These are phyloP conservation scores for Leccinum solheimii DNA, from an alignment of 1,284 basidiomycete genomes.

Conservation along the genomic window DNA sequence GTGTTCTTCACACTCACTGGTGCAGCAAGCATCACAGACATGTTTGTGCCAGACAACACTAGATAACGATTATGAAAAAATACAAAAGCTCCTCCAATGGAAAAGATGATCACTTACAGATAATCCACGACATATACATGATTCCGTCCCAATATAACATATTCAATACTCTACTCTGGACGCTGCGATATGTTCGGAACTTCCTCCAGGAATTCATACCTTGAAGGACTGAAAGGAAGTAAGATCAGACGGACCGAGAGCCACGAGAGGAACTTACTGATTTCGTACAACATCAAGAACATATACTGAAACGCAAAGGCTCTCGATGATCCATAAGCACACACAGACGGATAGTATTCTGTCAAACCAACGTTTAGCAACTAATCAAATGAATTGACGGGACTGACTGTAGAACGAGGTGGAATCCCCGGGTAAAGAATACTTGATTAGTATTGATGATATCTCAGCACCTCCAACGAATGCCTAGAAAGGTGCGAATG, in stretches of 20 bases:
- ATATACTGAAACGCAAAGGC: conserved; percentile 15
- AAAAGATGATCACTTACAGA: background rate
- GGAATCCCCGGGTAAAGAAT: background rate
- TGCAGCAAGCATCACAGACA: background rate
- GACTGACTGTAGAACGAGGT: conserved; percentile 18
- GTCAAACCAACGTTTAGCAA: background rate
- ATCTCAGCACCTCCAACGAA: conserved; percentile 13
- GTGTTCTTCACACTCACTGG: background rate
- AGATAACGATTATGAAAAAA: too few species aligned
- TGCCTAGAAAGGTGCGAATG: conserved; percentile 6
- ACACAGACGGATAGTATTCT: conserved; percentile 26
- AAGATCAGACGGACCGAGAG: background rate
- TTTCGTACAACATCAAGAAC: conserved; percentile 27
- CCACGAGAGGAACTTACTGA: conserved; percentile 17
- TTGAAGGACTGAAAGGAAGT: conserved; percentile 27
- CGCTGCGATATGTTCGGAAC: conserved; percentile 23
- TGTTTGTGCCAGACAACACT: conserved; percentile 21
- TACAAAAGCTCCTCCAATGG: background rate
- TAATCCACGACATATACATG: background rate
- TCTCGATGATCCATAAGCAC: conserved; percentile 22
- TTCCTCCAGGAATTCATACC: conserved; percentile 29
- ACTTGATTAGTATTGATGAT: background rate
- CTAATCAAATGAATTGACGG: background rate
- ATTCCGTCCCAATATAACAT: conserved; percentile 10
- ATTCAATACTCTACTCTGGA: conserved; percentile 22